Evolutionary conservation across 306 rosid species (phyloP), one percentile per base, ranked within the genome.

Genomic region (Trichosanthes cucumerina): DNA sequence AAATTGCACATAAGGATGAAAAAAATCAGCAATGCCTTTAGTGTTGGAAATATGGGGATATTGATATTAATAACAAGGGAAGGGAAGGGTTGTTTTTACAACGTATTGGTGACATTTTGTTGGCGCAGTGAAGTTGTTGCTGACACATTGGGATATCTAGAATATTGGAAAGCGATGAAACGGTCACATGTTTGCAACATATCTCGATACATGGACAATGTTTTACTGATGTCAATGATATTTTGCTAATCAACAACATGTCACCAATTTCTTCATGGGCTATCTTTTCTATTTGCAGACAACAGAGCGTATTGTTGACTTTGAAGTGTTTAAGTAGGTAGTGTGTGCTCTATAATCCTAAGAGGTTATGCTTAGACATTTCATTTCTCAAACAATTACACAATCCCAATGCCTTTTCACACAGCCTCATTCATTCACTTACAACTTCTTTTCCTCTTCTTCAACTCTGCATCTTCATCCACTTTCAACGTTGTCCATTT

Each of bases 401-500:
- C 12, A 9, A 23, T 57, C 63, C 11, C 2, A 4, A 66, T 66
- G 74, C 50, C 74, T 38, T 1, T 39, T 19, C 74, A 1, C 50
- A 9, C 3, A 19, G 36, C 24, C 26, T 10, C 16, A 4, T 9
- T 66, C 49, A 3, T 65, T 39, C 21, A 28, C 43, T 33, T 62
- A 0, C 21, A 12, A 4, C 39, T 63, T 6, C 15, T n/a, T n/a
- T 38, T 66, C 16, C 18, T 19, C 50, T 38, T n/a, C 73, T 5
- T 18, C 19, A 8, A 43, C 14, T 34, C 26, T 0, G 74, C 9
- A 7, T 38, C 16, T 0, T 5, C 50, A 0, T 9, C 49, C 1
- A 88, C 76, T 2, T 82, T 78, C 36, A 83, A 86, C 77, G 88
- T 92, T 71, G 52, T 90, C 54, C 79, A 57, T 12, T 88, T 86